Evolutionary conservation across 441 rosid species (phyloP).

Genomic region (Lepidium campestre): DNA sequence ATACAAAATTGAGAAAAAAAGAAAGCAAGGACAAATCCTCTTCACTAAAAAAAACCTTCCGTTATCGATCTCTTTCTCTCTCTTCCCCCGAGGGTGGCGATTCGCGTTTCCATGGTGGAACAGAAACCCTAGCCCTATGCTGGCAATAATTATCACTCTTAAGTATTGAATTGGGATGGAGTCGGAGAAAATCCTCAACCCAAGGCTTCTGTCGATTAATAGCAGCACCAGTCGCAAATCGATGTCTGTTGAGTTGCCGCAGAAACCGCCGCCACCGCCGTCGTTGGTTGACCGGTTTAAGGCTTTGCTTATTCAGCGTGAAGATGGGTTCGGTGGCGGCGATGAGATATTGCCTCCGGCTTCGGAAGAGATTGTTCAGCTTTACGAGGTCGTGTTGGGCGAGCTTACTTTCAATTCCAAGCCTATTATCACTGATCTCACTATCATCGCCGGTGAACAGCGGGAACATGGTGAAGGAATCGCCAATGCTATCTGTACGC

Average conservation of each 20-base stretch:
- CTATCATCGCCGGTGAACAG: constrained; percentile 91
- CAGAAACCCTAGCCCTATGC: constrained; percentile 28
- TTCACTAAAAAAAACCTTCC: constrained; percentile 18
- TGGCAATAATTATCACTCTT: constrained; percentile 4
- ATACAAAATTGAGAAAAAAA: background rate
- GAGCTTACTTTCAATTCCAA: constrained; percentile 88
- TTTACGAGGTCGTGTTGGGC: constrained; percentile 57
- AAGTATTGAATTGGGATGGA: constrained; percentile 21
- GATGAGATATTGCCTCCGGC: constrained; percentile 33
- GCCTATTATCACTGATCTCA: constrained; percentile 96
- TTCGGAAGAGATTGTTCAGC: constrained; percentile 58
- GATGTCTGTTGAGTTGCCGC: constrained; percentile 28
- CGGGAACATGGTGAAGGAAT: constrained; percentile 75
- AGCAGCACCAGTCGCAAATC: constrained; percentile 10
- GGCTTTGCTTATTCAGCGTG: constrained; percentile 28
- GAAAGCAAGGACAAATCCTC: constrained; percentile 7
- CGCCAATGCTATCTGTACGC: constrained; percentile 78
- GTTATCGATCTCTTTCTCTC: constrained; percentile 9
- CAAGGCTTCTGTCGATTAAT: constrained; percentile 21
- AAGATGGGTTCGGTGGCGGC: constrained; percentile 27
- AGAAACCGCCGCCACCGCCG: constrained; percentile 31
- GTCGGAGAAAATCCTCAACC: constrained; percentile 27
- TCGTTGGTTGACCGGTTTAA: constrained; percentile 27
- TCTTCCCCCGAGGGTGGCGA: constrained; percentile 11
- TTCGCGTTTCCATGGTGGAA: constrained; percentile 28